These are phyloP conservation scores for Cyclostephanos tholiformis DNA, from an alignment of 108 stramenopile species.

Conservation along the genomic window DNA sequence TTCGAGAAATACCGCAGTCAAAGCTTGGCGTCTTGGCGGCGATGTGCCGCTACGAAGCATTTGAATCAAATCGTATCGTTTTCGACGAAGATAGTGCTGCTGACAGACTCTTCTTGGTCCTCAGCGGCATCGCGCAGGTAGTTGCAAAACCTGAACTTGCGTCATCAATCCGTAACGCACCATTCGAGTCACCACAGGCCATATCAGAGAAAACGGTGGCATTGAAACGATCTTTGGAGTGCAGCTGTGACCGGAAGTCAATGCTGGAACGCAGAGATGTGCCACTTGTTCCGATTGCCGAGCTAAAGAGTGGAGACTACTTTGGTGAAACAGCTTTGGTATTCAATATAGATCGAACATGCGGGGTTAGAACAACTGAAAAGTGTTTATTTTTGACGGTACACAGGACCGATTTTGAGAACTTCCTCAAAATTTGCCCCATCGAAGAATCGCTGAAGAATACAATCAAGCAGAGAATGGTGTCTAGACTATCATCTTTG, in stretches of 20 bases:
- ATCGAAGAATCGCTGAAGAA: conserved; percentile 40
- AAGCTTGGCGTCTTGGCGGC: conserved; percentile 54
- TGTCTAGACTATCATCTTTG: conserved; percentile 51
- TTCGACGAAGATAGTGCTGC: conserved; percentile 57
- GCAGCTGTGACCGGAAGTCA: conserved; percentile 23
- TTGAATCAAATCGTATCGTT: conserved; percentile 37
- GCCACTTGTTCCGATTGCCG: conserved; percentile 37
- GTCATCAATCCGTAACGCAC: not conserved
- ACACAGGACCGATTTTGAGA: conserved; percentile 49
- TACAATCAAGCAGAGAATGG: conserved; percentile 57
- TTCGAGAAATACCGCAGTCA: conserved; percentile 37
- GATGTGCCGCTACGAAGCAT: conserved; percentile 61
- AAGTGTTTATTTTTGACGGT: conserved; percentile 56
- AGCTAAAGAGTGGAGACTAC: conserved; percentile 55
- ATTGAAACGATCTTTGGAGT: conserved; percentile 48
- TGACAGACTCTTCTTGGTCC: conserved; percentile 57
- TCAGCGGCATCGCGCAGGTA: conserved; percentile 49
- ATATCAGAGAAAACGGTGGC: conserved; percentile 28
- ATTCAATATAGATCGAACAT: conserved; percentile 60
- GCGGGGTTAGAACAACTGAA: conserved; percentile 48
- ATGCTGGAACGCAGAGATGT: conserved; percentile 12
- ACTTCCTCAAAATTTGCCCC: conserved; percentile 52
- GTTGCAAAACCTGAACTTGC: conserved; percentile 27
- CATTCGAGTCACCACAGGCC: not conserved
- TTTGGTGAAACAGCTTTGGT: conserved; percentile 70